Evolutionary conservation across 2,329 filamentous ascomycete species (phyloP).

Genomic region (Fusarium verticillioides): DNA sequence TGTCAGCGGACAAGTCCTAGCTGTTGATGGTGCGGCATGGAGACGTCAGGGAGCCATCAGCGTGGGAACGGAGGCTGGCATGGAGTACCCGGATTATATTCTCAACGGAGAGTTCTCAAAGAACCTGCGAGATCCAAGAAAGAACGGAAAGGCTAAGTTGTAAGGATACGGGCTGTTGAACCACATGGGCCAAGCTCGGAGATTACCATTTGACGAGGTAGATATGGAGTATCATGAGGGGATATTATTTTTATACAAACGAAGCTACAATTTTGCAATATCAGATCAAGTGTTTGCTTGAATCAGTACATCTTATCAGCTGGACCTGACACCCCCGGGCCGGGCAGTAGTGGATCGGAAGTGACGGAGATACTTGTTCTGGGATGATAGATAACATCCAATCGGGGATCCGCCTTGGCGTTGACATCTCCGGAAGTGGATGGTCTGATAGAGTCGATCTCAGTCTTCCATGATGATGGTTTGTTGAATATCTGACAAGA

Average conservation of each 20-base stretch:
- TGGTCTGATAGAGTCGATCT: conserved; percentile 8
- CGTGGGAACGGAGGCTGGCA: conserved; percentile 59
- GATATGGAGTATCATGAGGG: not conserved
- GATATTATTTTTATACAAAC: not conserved
- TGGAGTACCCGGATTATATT: conserved; percentile 65
- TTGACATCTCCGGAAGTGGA: conserved; percentile 27
- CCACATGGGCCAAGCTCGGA: not conserved
- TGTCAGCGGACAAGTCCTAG: conserved; percentile 83
- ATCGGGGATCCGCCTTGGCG: conserved; percentile 1
- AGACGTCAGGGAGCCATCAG: conserved; percentile 59
- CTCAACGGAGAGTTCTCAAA: conserved; percentile 50
- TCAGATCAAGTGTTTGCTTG: not conserved
- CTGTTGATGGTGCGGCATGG: conserved; percentile 75
- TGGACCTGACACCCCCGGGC: not conserved
- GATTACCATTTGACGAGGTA: not conserved
- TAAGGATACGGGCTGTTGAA: conserved; percentile 32
- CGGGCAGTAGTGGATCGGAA: conserved; percentile 7
- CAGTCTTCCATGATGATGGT: not conserved
- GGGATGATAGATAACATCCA: conserved; percentile 21
- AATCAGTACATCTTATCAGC: conserved; percentile 14
- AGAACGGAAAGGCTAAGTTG: conserved; percentile 54
- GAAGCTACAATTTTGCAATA: not conserved
- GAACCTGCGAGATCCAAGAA: conserved; percentile 49
- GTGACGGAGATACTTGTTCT: conserved; percentile 31
- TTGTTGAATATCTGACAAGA: not conserved